These are phyloP conservation scores for Curvularia sp. DNA, from an alignment of 2,329 filamentous ascomycete genomes.

Conservation along the genomic window DNA sequence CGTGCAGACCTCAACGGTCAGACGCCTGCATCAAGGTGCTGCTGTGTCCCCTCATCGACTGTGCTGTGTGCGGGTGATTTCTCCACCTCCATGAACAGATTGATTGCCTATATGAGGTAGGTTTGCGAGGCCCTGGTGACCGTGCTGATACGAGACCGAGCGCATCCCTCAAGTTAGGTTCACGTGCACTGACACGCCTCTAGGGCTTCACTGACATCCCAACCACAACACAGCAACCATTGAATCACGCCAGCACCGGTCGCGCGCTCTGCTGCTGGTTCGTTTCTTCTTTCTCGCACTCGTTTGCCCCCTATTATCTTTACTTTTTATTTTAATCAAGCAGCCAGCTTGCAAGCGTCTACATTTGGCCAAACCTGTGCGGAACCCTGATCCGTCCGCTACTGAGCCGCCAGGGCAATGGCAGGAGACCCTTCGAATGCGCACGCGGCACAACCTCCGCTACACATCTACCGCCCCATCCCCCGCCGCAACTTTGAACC, in stretches of 20 bases:
- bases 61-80: constrained; percentile 6
- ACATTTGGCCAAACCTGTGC: constrained; percentile 7
- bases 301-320: constrained; percentile 8
- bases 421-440: constrained; percentile 39
- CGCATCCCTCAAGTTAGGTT: constrained; percentile 17
- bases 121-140: constrained; percentile 27
- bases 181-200: constrained; percentile 35
- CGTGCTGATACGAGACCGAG: constrained; percentile 26
- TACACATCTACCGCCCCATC: constrained; percentile 49
- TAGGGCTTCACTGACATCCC: constrained; percentile 29
- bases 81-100: constrained; percentile 16
- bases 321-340: constrained; percentile 17
- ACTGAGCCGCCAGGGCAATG: constrained; percentile 27
- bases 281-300: constrained; percentile 18
- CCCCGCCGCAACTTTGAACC: constrained; percentile 47
- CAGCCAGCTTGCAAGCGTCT: constrained; percentile 3
- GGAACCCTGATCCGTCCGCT: constrained; percentile 17
- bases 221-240: constrained; percentile 33
- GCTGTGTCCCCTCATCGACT: constrained; percentile 18
- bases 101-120: constrained; percentile 35
- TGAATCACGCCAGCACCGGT: constrained; percentile 20
- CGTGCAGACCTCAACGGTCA: constrained; percentile 10
- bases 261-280: constrained; percentile 10
- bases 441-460: constrained; percentile 31
- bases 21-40: constrained; percentile 18